These are phyloP conservation scores for Casuarina equisetifolia DNA, from an alignment of 306 rosid species.

Conservation along the genomic window DNA sequence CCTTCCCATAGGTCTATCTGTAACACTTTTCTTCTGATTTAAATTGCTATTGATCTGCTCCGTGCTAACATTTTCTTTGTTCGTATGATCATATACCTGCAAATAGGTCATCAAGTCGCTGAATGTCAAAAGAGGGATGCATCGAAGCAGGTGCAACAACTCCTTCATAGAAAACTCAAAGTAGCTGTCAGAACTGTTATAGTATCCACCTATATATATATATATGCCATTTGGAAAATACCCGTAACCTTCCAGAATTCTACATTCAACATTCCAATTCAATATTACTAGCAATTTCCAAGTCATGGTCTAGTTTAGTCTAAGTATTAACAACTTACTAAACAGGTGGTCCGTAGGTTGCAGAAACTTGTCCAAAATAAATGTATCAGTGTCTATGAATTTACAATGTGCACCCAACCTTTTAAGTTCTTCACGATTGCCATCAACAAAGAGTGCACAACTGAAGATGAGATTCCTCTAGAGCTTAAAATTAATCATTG, in stretches of 20 bases:
- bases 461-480: not conserved
- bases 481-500: not conserved
- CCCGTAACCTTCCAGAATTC: not conserved
- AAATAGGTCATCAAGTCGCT: constrained; percentile 11
- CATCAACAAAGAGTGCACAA: not conserved
- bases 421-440: not conserved
- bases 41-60: constrained; percentile 41
- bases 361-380: too few relatives aligned
- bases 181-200: not conserved
- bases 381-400: too few relatives aligned
- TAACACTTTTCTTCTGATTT: constrained; percentile 27
- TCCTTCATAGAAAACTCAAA: not conserved
- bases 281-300: not conserved
- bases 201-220: too few relatives aligned
- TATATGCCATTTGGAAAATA: not conserved
- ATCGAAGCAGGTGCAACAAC: not conserved
- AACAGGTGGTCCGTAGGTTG: not conserved
- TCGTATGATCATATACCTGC: constrained; percentile 41
- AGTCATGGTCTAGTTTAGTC: not conserved
- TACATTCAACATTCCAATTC: not conserved
- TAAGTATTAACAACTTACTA: not conserved
- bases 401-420: not conserved
- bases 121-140: not conserved
- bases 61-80: constrained; percentile 38
- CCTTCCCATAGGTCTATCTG: constrained; percentile 42